Evolutionary conservation across 2,329 filamentous ascomycete species (phyloP).

Genomic region (Stagonosporopsis chrysanthemi): DNA sequence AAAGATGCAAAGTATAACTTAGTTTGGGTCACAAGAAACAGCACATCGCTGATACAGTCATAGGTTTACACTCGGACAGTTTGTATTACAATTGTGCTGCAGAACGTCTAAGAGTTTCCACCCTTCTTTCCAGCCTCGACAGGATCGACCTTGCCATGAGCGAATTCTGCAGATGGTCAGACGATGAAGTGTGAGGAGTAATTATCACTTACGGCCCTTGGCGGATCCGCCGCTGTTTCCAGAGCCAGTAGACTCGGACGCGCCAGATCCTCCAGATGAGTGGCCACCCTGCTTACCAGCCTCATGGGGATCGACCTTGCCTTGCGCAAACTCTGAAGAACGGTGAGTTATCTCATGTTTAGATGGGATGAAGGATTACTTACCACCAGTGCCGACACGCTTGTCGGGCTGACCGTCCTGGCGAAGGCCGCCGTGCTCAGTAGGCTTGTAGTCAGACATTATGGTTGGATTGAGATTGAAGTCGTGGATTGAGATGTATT

Average conservation of each 20-base stretch:
- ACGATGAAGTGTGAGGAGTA: not conserved
- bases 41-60: no score
- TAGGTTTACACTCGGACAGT: no score
- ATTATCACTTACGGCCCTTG: not conserved
- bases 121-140: slow-evolving; percentile 26
- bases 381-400: slow-evolving; percentile 24
- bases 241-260: slow-evolving; percentile 8
- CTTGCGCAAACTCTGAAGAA: slow-evolving; percentile 23
- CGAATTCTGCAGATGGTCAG: slow-evolving; percentile 14
- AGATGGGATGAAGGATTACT: not conserved
- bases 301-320: slow-evolving; percentile 27
- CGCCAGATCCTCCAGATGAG: slow-evolving; percentile 13
- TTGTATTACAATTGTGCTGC: no score
- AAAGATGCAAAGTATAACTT: no score
- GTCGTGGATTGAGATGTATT: no score
- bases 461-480: not conserved
- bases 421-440: slow-evolving; percentile 24
- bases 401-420: slow-evolving; percentile 27
- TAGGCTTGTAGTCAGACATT: not conserved
- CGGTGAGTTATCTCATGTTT: not conserved
- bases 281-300: slow-evolving; percentile 24
- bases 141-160: slow-evolving; percentile 22
- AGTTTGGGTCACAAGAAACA: no score
- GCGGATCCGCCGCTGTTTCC: not conserved
- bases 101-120: slow-evolving; percentile 15